These are phyloP conservation scores for Sporothrix pseudoabietina DNA, from an alignment of 2,329 filamentous ascomycete genomes.

Conservation along the genomic window DNA sequence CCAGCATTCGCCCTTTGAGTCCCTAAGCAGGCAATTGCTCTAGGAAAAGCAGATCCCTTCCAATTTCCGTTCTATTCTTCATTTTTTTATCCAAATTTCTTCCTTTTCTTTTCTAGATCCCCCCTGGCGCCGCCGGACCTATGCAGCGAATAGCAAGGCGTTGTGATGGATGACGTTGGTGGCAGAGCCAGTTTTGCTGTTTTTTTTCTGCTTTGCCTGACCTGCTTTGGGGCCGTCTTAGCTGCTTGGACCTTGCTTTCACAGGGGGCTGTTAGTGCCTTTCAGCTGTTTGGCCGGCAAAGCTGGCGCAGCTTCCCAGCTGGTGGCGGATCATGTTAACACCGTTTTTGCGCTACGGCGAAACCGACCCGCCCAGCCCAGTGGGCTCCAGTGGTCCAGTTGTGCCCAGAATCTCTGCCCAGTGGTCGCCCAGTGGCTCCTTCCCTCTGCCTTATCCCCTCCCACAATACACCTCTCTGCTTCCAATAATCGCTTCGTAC, in stretches of 20 bases:
- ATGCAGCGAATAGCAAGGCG: neutral
- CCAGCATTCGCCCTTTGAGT: neutral
- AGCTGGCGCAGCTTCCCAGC: neutral
- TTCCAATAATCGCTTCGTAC: neutral
- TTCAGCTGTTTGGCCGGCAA: neutral
- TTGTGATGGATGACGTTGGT: conserved; percentile 19
- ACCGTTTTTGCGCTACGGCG: conserved; percentile 14
- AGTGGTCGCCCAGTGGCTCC: neutral
- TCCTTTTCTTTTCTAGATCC: neutral
- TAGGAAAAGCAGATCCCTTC: neutral
- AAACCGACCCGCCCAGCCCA: conserved; percentile 19
- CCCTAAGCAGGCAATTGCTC: neutral
- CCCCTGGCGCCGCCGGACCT: neutral
- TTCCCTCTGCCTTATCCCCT: neutral
- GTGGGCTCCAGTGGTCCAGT: neutral
- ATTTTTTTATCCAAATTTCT: neutral
- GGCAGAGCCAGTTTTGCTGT: conserved; percentile 8
- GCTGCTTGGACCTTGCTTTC: conserved; percentile 7
- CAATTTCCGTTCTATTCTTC: neutral
- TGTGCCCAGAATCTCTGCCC: neutral
- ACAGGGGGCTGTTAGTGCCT: neutral
- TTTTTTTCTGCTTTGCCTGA: neutral
- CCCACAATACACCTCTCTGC: neutral
- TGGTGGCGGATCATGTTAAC: conserved; percentile 6
- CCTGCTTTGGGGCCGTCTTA: neutral